Base-by-base conservation (phyloP, 305 asterid genomes). In the Fraxinus baroniana region DNA sequence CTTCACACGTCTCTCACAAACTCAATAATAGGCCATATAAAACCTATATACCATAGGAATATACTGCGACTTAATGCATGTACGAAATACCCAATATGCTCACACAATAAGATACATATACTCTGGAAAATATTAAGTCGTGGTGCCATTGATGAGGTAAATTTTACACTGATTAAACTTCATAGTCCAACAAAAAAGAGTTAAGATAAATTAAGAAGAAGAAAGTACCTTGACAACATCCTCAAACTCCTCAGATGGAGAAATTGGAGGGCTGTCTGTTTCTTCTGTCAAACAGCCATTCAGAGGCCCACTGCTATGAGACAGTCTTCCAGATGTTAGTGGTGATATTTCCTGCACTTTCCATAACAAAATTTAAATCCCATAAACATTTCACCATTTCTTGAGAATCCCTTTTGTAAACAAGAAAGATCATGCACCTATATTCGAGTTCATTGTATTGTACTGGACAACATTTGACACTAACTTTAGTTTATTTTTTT, bases 251-350 rank as follows among this genome's bases (percentile, higher is more conserved):
- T 94, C 92, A 10, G 94, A 89, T 41, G 98, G 99, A 9, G 99
- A 94, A 75, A 94, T 89, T 13, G 97, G 97, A 74, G 99, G 94
- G 78, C 96, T 91, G 87, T 92, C 98, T 18, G 91, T 91, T 83
- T 92, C 99, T 85, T 94, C 99, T 0, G 94, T 87, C 8, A 93
- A 90, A n/a, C 95, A 96, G 22, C 93, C 94, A 86, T 93, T 96
- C 62, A 94, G 81, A 9, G 99, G 98, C 28, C 98, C 99, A 79
- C 99, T 97, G 52, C 99, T 94, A 22, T 97, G 99, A 1, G 99
- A 97, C 22, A 97, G 88, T 91, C 99, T 92, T 28, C 99, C 99
- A 3, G 99, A 97, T 17, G 99, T 94, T 76, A 97, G 79, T 7
- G 99, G 99, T 28, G 99, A 97, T 80, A 97, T 91, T 80, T 97